Evolutionary conservation across 345 rosid species (phyloP).

Genomic region (Dipteronia dyeriana): DNA sequence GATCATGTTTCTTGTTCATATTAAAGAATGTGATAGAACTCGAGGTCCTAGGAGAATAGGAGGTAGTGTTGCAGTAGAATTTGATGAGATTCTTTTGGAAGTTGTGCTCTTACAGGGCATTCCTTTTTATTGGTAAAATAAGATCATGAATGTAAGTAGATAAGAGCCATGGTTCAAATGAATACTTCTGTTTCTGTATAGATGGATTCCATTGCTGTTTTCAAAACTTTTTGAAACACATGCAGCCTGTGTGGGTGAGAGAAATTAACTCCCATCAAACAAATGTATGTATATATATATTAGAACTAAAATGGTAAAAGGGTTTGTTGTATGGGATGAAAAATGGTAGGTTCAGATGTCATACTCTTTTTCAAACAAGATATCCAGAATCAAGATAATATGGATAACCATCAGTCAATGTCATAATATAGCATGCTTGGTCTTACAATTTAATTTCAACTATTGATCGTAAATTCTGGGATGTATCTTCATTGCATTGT

Average conservation of each 20-base stretch:
- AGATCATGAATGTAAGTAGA: constrained; percentile 11
- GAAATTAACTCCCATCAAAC: not conserved
- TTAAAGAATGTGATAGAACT: constrained; percentile 19
- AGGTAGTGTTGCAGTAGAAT: constrained; percentile 15
- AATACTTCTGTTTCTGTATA: not conserved
- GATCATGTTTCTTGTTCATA: not conserved
- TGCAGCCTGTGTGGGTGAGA: too few species aligned
- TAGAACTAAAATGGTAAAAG: not conserved
- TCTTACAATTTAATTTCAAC: too few species aligned
- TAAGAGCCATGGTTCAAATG: not conserved
- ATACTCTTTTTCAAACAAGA: too few species aligned
- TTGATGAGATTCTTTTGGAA: constrained; percentile 7
- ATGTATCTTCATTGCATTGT: too few species aligned
- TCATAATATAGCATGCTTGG: too few species aligned
- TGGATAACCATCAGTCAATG: too few species aligned
- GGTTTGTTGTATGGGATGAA: too few species aligned
- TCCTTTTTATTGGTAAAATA: constrained; percentile 1
- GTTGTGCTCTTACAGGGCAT: constrained; percentile 9
- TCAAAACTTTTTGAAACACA: too few species aligned
- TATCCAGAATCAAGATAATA: too few species aligned
- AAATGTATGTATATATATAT: not conserved
- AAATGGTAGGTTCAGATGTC: not conserved
- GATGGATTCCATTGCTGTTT: not conserved
- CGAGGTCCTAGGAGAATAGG: constrained; percentile 14
- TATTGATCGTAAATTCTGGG: too few species aligned